Base-by-base conservation (phyloP, 371 early-diverging fungal genomes). In the Mucor mucedo region DNA sequence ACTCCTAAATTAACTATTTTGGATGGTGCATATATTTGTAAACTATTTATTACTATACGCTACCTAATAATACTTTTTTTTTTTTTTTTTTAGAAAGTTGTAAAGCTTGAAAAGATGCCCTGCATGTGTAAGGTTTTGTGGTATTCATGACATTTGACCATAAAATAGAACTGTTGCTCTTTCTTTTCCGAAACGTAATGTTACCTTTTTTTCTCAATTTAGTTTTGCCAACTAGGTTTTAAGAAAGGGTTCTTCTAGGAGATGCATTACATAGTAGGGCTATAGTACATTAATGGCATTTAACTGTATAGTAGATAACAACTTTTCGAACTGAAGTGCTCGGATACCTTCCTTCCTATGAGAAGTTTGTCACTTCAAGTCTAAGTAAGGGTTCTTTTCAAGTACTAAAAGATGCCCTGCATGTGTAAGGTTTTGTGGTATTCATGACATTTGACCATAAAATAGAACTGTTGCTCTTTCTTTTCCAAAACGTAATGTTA, bases 101-200 rank as follows among this genome's bases (percentile, higher is more conserved):
- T 42, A 42, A 42, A 10, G 42, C 42, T 42, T 42, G 42, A 42
- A 42, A 42, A 42, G 42, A 42, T 42, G 42, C 42, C 13, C 13
- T 42, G 42, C 42, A 42, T 42, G 42, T 42, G 42, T 42, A 42
- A 42, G 42, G 42, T 42, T 42, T 42, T 42, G n/a, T 42, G 42
- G 42, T 42, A 42, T 42, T 42, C 42, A 42, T 42, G 42, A 42
- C 42, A 42, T 42, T 42, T 42, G 42, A 42, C 42, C 4, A 42
- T 42, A 4, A 42, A 42, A 42, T 42, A 42, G 42, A 42, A 42
- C 42, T 42, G 42, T 13, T 42, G 42, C 42, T 42, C 42, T 42
- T 42, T 42, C 42, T 42, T 42, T 42, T 42, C 4, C 42, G 42
- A 42, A 42, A 42, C 42, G 42, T 42, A 42, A 42, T 42, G 42